Percentiles rank a stretch among this genome's conserved stretches.
These are phyloP conservation scores for Ophiostoma montium DNA, from an alignment of 2,329 filamentous ascomycete genomes.

Conservation along the genomic window DNA sequence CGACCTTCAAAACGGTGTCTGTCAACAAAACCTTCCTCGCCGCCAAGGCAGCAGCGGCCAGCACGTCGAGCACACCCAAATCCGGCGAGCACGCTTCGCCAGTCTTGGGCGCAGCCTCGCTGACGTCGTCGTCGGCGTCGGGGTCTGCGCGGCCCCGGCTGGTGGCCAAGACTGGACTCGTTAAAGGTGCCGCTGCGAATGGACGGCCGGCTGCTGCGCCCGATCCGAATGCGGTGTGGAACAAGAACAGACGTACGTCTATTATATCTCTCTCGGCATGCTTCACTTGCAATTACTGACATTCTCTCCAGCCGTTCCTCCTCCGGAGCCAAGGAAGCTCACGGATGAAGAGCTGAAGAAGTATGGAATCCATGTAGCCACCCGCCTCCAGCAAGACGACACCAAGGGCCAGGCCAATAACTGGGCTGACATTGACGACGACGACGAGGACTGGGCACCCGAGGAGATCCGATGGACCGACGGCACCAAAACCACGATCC, in stretches of 20 bases:
- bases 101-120: constrained; percentile 27
- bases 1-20: constrained; percentile 72
- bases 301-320: constrained; percentile 36
- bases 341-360: constrained; percentile 80
- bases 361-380: constrained; percentile 75
- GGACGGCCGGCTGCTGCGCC: constrained; percentile 48
- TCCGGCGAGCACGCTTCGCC: constrained; percentile 34
- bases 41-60: constrained; percentile 47
- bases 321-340: constrained; percentile 63
- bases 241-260: constrained; percentile 67
- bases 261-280: not conserved
- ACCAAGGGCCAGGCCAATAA: constrained; percentile 58
- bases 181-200: constrained; percentile 35
- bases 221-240: constrained; percentile 68
- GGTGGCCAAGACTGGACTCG: constrained; percentile 59
- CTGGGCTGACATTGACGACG: constrained; percentile 83
- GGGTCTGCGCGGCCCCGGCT: constrained; percentile 49
- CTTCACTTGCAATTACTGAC: not conserved
- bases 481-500: constrained; percentile 67
- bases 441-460: constrained; percentile 76
- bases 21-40: constrained; percentile 73
- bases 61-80: constrained; percentile 30
- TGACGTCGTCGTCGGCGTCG: constrained; percentile 31
- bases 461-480: constrained; percentile 81
- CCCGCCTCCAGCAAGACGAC: constrained; percentile 56